A percentile compares a stretch with the other conserved stretches of the same genome.
Evolutionary conservation across 1,284 basidiomycete species (phyloP).

Genomic region (Boletus semigastroideus): DNA sequence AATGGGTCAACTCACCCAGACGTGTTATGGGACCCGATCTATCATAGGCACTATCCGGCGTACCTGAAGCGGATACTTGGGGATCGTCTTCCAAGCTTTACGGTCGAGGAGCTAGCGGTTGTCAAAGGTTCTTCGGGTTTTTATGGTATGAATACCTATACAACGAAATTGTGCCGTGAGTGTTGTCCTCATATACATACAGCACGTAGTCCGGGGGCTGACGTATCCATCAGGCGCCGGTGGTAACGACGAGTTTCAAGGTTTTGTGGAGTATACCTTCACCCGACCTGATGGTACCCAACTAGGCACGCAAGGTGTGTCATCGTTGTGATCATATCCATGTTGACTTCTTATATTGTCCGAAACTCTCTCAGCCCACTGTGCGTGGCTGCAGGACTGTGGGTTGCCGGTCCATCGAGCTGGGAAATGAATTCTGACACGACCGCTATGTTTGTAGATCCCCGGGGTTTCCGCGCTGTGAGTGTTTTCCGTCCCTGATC

Average conservation of each 20-base stretch:
- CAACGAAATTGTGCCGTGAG: slow-evolving; percentile 64
- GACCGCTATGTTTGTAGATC: slow-evolving; percentile 38
- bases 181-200: neutral
- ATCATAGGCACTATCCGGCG: slow-evolving; percentile 69
- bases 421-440: slow-evolving; percentile 7
- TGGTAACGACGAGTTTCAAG: slow-evolving; percentile 65
- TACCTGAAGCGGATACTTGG: slow-evolving; percentile 62
- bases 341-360: neutral
- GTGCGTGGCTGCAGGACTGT: slow-evolving; percentile 65
- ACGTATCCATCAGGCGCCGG: slow-evolving; percentile 46
- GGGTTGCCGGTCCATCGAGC: slow-evolving; percentile 24
- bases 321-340: neutral
- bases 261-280: slow-evolving; percentile 60
- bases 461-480: slow-evolving; percentile 57
- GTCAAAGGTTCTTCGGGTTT: slow-evolving; percentile 73
- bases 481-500: slow-evolving; percentile 10
- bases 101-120: slow-evolving; percentile 56
- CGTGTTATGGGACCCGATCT: slow-evolving; percentile 60
- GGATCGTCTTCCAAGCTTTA: slow-evolving; percentile 65
- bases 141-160: slow-evolving; percentile 68
- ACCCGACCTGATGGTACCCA: slow-evolving; percentile 62
- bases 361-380: slow-evolving; percentile 44
- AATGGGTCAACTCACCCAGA: neutral
- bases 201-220: neutral
- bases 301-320: slow-evolving; percentile 64